Evolutionary conservation across 352 stramenopile species (phyloP), one percentile per base, ranked within the genome.

Genomic region (Phytophthora agathidicida): DNA sequence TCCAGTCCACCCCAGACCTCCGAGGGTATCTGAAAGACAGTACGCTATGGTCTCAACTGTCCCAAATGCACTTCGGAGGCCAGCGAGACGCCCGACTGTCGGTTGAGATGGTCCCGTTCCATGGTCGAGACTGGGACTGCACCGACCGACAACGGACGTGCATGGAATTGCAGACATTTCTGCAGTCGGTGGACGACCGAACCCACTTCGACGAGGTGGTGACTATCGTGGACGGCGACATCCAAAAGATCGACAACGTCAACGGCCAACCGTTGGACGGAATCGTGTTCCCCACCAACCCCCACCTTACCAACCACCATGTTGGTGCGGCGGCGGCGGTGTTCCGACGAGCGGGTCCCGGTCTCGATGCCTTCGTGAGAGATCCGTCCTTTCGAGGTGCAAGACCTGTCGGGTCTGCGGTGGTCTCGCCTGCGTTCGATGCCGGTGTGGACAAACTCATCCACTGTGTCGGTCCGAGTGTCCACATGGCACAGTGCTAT

Each of bases 271-370:
- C 43, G 14, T 36, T 81, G 13, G 77, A 84, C 33, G 73, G 56
- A 11, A 71, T 88, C 33, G 68, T 58, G n/a, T 88, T 88, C 52
- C 72, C 77, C 8, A 78, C 75, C 16, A 80, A 70, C 32, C 38
- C 64, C 7, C 36, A 60, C 14, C 36, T 88, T 36, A 47, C 44
- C 1, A 83, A 77, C 49, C 67, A 71, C 36, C 53, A 70, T 49
- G 68, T 68, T 17, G 77, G 75, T 13, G 69, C 72, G 2, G 72
- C 75, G 6, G 51, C 28, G 0, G 73, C 58, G 3, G 58, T 85
- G 2, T 88, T 82, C 52, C 37, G 47, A 26, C 77, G 77, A 13
- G 78, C 78, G 2, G 78, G 78, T 5, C 30, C 10, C 2, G 61
- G 67, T 19, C 60, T 88, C 3, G 50, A 57, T 0, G 44, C 59